Conservation (phyloP, 352 stramenopile species). For the Phytophthora litchii region DNA sequence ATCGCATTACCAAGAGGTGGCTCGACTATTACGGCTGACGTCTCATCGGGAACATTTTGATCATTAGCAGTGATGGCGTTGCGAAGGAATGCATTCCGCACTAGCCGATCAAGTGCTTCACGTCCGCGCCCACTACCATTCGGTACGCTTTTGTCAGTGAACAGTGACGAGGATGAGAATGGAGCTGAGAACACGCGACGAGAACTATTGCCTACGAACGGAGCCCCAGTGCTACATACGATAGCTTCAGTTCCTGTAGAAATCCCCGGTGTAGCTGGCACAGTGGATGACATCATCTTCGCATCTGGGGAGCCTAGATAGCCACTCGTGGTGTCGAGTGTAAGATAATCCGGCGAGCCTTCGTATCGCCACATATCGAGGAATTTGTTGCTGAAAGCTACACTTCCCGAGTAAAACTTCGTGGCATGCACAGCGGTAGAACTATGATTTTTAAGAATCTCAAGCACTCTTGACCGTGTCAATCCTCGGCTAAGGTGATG, state of each 20-base stretch:
- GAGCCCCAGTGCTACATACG: constrained; percentile 21
- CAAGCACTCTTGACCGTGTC: constrained; percentile 62
- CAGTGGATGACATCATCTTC: constrained; percentile 12
- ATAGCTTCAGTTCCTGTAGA: constrained; percentile 32
- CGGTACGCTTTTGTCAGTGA: constrained; percentile 50
- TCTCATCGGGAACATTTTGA: constrained; percentile 1
- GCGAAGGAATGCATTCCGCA: constrained; percentile 55
- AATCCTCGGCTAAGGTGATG: constrained; percentile 76
- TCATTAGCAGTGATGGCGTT: constrained; percentile 36
- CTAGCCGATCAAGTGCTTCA: constrained; percentile 61
- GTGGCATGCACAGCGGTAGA: constrained; percentile 67
- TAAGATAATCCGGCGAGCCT: constrained; percentile 78
- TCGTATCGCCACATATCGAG: constrained; percentile 85
- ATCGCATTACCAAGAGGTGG: not conserved
- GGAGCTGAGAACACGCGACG: constrained; percentile 24
- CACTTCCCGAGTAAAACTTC: constrained; percentile 75
- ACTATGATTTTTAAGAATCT: constrained; percentile 73
- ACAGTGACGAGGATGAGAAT: constrained; percentile 43
- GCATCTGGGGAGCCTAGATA: constrained; percentile 21
- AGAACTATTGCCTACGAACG: constrained; percentile 31
- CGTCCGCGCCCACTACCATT: constrained; percentile 52
- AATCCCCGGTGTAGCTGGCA: not conserved
- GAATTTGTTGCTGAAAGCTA: constrained; percentile 83
- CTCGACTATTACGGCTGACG: not conserved
- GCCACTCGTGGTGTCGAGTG: constrained; percentile 38